Evolutionary conservation across 306 rosid species (phyloP), one percentile per base, ranked within the genome.

Genomic region (Sicyos edulis): DNA sequence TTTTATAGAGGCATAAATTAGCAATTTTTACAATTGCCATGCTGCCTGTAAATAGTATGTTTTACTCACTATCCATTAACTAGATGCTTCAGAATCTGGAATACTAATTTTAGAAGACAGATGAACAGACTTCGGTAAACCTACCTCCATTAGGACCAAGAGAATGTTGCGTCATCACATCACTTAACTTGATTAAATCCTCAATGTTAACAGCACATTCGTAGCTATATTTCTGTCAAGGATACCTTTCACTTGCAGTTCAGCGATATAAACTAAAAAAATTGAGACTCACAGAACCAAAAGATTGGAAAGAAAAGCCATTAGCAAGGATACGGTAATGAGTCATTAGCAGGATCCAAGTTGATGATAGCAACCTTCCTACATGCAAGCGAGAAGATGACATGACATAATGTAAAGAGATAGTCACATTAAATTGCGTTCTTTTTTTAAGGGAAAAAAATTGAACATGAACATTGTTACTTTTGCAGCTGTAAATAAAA

Each of bases 61-160:
- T 37, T n/a, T 40, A 64, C 32, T 17, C 51, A 42, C 7, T 9
- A 19, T 44, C 34, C 54, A 65, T 40, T 19, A 17, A 64, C 16
- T 17, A n/a, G 54, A 42, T 7, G 12, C 45, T 44, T 42, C 32
- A 29, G 34, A 42, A 65, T 15, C 34, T 65, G 71, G 17, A 29
- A 71, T 10, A 29, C 54, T 32, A 71, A 71, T 22, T n/a, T 16
- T n/a, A 62, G 50, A 62, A 62, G 50, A 32, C 19, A 54, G 47
- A n/a, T 37, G 2, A 62, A 26, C 8, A 62, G 2, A 53, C 37
- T 1, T 34, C 37, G 12, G 69, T 8, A 45, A 34, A 14, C 79
- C 75, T 70, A 92, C 98, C 98, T 79, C 98, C 96, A 81, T 90
- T 90, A 52, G 98, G 98, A 74, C 98, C 96, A 77, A 90, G 95